A percentile compares a stretch with the other conserved stretches of the same genome.
These are phyloP conservation scores for Starmerella gropengiesseri DNA, from an alignment of 805 yeast genomes.

Conservation along the genomic window DNA sequence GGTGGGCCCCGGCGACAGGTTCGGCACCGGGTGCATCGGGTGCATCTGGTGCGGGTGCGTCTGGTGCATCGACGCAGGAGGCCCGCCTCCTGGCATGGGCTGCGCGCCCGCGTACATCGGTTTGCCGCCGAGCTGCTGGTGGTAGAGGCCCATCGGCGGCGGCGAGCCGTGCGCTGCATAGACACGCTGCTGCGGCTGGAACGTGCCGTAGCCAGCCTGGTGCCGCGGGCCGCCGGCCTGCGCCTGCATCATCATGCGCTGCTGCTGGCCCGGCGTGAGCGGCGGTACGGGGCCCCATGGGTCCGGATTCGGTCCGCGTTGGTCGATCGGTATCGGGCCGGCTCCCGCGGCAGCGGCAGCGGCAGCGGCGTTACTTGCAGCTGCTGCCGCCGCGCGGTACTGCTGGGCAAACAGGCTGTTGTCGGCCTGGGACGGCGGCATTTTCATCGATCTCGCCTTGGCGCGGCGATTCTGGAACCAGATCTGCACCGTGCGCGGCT, in stretches of 20 bases:
- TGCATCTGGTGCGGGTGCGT: conserved; percentile 9
- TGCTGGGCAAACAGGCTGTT: conserved; percentile 8
- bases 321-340: not conserved
- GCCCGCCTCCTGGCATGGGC: not conserved
- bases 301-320: conserved; percentile 1
- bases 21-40: conserved; percentile 10
- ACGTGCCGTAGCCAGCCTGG: conserved; percentile 1
- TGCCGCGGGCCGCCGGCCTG: conserved; percentile 4
- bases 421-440: conserved; percentile 17
- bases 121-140: conserved; percentile 3
- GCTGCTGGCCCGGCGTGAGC: conserved; percentile 1
- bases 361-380: conserved; percentile 13
- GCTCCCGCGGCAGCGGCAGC: not conserved
- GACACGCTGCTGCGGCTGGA: conserved; percentile 6
- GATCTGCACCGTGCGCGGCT: conserved; percentile 76
- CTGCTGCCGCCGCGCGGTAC: conserved; percentile 18
- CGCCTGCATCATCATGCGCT: not conserved
- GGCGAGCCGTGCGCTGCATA: conserved; percentile 3
- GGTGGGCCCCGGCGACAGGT: not conserved
- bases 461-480: conserved; percentile 87
- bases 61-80: not conserved
- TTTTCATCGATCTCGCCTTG: conserved; percentile 24
- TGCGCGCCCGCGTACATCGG: not conserved
- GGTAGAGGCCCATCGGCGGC: conserved; percentile 1
- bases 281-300: not conserved